phyloP scores from a whole-genome alignment of 73 alveolate genomes.

The Paramecium octaurelia region DNA sequence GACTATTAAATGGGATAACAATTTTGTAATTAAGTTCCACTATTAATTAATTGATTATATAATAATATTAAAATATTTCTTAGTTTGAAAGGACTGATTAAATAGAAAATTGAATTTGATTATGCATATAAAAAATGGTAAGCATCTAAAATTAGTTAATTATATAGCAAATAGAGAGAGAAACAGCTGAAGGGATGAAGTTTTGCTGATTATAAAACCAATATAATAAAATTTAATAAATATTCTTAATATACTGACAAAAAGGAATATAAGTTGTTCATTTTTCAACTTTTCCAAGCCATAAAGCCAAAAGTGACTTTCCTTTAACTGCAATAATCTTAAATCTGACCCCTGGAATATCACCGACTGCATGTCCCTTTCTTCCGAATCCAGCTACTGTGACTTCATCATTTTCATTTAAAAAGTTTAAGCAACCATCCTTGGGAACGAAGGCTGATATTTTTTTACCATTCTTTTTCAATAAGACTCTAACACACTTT shows the following conservation, averaged over 20 bases:
- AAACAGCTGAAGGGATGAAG: too few relatives aligned
- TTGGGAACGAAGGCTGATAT: constrained; percentile 76
- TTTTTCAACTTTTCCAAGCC: constrained; percentile 74
- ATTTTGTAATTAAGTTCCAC: not conserved
- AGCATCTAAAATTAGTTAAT: too few relatives aligned
- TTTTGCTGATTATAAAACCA: too few relatives aligned
- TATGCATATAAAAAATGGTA: too few relatives aligned
- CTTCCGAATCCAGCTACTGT: constrained; percentile 79
- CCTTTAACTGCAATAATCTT: constrained; percentile 75
- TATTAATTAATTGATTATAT: too few relatives aligned
- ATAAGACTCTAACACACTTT: constrained; percentile 78
- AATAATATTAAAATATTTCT: too few relatives aligned
- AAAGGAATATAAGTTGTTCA: not conserved
- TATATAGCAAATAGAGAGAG: too few relatives aligned
- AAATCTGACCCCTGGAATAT: constrained; percentile 78
- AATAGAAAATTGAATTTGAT: too few relatives aligned
- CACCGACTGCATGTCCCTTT: constrained; percentile 83
- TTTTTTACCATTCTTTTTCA: constrained; percentile 72
- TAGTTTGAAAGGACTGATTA: too few relatives aligned
- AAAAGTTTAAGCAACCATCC: constrained; percentile 75
- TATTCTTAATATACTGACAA: not conserved
- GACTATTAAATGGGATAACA: not conserved
- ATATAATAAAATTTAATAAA: too few relatives aligned
- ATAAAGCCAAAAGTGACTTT: constrained; percentile 74
- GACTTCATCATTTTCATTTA: constrained; percentile 78